Percentiles rank a stretch among this genome's conserved stretches.
Evolutionary conservation across 768 basidiomycete genomes (phyloP).

Genomic region (Coprinopsis marcescibilis): DNA sequence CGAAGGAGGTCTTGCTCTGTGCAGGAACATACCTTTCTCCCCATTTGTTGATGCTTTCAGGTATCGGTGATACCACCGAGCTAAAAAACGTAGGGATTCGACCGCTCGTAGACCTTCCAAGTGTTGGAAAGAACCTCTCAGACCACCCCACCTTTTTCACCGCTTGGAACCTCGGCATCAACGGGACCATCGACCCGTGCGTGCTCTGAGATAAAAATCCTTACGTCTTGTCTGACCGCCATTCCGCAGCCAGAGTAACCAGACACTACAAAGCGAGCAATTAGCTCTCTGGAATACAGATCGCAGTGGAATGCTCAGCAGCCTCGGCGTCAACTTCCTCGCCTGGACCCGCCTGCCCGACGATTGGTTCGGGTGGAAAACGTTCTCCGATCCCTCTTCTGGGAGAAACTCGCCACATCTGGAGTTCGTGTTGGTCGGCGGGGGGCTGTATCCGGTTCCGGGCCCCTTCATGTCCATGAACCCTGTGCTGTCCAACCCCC

Average conservation of each 20-base stretch:
- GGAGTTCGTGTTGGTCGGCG: constrained; percentile 3
- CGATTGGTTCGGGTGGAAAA: constrained; percentile 17
- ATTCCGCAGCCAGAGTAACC: not conserved
- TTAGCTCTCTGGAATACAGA: constrained; percentile 9
- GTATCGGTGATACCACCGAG: constrained; percentile 6
- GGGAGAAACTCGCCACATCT: constrained; percentile 17
- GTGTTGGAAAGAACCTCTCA: constrained; percentile 10
- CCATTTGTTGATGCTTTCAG: constrained; percentile 5
- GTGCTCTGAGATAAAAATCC: not conserved
- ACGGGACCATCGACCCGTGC: constrained; percentile 1
- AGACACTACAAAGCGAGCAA: not conserved
- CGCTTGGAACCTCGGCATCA: constrained; percentile 4
- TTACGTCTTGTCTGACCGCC: not conserved
- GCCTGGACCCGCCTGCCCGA: constrained; percentile 25
- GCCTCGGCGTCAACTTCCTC: constrained; percentile 31
- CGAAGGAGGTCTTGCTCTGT: constrained; percentile 4
- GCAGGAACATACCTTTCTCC: constrained; percentile 6
- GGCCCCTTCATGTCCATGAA: not conserved
- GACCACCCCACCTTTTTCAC: constrained; percentile 4
- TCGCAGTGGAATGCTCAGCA: constrained; percentile 19
- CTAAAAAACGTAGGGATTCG: constrained; percentile 1
- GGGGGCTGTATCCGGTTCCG: constrained; percentile 6
- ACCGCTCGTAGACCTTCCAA: constrained; percentile 6
- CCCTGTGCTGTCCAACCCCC: constrained; percentile 2
- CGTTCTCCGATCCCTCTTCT: constrained; percentile 15